Percentiles rank a stretch among this genome's conserved stretches.
These are phyloP conservation scores for Raffaelea albimanens DNA, from an alignment of 2,329 filamentous ascomycete species.

Conservation along the genomic window DNA sequence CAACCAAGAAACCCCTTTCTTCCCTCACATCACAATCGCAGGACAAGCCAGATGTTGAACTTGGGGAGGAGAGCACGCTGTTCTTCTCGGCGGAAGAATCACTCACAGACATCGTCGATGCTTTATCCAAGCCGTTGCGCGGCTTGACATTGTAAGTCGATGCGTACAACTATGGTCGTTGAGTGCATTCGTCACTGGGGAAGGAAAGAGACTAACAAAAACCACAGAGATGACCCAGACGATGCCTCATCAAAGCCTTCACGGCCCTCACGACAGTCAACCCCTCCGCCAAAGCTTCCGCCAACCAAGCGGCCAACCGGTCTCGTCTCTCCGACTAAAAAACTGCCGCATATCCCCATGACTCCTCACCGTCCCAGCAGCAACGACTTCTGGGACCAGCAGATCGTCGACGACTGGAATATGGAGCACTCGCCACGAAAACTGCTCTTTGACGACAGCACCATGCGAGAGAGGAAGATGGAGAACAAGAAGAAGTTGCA, in stretches of 20 bases:
- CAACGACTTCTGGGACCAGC: constrained; percentile 52
- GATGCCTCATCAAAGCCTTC: too few species aligned
- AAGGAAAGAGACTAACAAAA: too few species aligned
- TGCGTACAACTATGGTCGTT: too few species aligned
- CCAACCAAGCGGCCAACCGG: constrained; percentile 10
- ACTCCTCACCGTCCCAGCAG: constrained; percentile 43
- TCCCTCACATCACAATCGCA: neutral
- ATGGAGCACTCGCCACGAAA: constrained; percentile 39
- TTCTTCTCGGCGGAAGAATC: constrained; percentile 13
- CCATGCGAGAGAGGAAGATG: neutral
- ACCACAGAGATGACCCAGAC: too few species aligned
- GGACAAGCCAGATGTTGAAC: neutral
- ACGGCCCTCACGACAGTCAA: constrained; percentile 5
- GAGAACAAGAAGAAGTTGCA: neutral
- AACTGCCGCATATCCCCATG: constrained; percentile 35
- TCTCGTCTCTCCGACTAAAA: constrained; percentile 23
- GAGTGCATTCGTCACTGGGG: too few species aligned
- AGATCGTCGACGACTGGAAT: constrained; percentile 53
- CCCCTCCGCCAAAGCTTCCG: constrained; percentile 13
- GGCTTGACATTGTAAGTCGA: too few species aligned
- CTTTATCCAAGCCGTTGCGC: too few species aligned
- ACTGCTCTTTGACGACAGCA: constrained; percentile 17
- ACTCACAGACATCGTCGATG: neutral
- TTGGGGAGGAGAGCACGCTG: constrained; percentile 7
- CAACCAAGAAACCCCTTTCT: neutral